Base-by-base conservation (phyloP, 768 basidiomycete genomes). In the Auricularia sp. region DNA sequence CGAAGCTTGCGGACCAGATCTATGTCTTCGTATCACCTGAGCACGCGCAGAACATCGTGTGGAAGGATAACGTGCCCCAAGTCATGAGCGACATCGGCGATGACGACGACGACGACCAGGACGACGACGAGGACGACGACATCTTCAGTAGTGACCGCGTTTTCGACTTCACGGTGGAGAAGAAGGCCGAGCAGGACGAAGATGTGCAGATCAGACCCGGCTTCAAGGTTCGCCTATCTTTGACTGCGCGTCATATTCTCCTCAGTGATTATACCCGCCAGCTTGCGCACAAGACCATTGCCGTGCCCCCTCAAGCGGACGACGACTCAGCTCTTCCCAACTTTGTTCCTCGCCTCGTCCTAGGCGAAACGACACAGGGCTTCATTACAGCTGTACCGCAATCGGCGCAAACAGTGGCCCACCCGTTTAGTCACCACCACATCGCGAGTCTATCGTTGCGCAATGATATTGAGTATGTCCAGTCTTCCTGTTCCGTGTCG, bases 151-250 rank as follows among this genome's bases (percentile, higher is more conserved):
- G 45, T 2, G 83, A 82, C 42, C 75, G 84, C 8, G 71, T 86
- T 64, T 83, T 81, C 68, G 77, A 77, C 0, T 86, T 83, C 63
- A 79, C 81, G 56, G 84, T 86, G 0, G 71, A 76, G 0, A 83
- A 85, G 70, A 83, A 79, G 5, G 78, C 77, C 18, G 82, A 85
- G 59, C 81, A 84, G 66, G 82, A 83, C 63, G 85, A 85, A 68
- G 75, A 76, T 3, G 82, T 83, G 1, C 70, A 71, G 1, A 69
- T 73, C 7, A 75, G 76, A 16, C 72, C 74, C 3, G 83, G 84
- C 0, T 84, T 84, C 68, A 74, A 71, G 68, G 84, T 84, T 68
- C 13, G 73, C 61, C 13, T 44, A 61, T 45, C 18, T 16, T 24
- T 67, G 63, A 29, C 42, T 63, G 35, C 34, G 35, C 8, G 33